Evolutionary conservation across 306 rosid species (phyloP).

Genomic region (Pyrus communis): DNA sequence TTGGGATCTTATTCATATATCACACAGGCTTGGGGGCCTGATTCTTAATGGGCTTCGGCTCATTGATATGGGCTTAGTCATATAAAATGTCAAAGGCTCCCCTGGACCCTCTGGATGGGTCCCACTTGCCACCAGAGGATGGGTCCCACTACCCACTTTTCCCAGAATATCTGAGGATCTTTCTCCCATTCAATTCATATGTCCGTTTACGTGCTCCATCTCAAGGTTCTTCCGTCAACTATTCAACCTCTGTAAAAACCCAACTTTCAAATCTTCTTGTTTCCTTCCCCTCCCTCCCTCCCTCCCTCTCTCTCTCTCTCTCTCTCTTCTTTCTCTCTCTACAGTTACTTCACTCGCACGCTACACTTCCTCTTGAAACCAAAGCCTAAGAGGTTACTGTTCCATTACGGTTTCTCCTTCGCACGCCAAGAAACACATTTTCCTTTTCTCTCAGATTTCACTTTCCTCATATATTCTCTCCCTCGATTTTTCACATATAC

Average conservation of each 20-base stretch:
- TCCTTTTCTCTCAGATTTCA: neutral
- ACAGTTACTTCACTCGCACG: slow-evolving; percentile 4
- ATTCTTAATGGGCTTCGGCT: neutral
- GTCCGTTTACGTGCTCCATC: neutral
- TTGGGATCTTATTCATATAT: no score
- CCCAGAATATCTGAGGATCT: neutral
- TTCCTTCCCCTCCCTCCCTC: neutral
- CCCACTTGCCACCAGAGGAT: neutral
- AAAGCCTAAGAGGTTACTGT: neutral
- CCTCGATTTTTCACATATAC: neutral
- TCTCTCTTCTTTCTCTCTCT: neutral
- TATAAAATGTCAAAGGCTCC: no score
- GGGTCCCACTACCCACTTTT: no score
- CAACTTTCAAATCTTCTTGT: neutral
- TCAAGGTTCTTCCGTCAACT: neutral
- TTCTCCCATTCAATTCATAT: no score
- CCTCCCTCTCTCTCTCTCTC: neutral
- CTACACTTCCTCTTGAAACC: neutral
- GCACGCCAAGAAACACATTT: neutral
- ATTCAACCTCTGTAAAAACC: neutral
- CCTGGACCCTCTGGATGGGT: neutral
- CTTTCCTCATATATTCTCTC: neutral
- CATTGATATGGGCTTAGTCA: neutral
- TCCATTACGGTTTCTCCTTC: neutral
- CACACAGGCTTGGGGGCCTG: neutral